Conservation (phyloP, 176 grass and related monocot genomes). For the Pontederia crassipes region DNA sequence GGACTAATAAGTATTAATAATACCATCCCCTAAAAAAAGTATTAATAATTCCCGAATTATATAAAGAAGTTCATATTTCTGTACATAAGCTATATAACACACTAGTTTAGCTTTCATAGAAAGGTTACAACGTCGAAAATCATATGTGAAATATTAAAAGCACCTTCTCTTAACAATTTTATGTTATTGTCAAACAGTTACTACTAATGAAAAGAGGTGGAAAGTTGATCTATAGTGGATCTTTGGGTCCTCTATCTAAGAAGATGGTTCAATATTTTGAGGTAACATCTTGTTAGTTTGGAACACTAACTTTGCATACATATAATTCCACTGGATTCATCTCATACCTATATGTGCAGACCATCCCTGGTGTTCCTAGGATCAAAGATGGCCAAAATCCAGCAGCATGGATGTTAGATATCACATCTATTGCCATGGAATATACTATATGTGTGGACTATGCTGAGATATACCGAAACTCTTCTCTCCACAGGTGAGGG, state of each 20-base stretch:
- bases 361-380: constrained; percentile 71
- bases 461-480: constrained; percentile 54
- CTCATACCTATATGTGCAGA: constrained; percentile 21
- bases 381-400: constrained; percentile 72
- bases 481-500: constrained; percentile 54
- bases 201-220: constrained; percentile 94
- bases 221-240: constrained; percentile 67
- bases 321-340: constrained; percentile 14
- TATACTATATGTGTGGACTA: constrained; percentile 54
- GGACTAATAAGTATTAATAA: too few species aligned
- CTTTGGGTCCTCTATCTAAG: constrained; percentile 54
- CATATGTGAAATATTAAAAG: neutral
- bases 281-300: constrained; percentile 36
- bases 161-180: constrained; percentile 10
- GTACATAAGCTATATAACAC: too few species aligned
- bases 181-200: constrained; percentile 42
- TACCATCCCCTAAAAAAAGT: too few species aligned
- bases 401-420: constrained; percentile 72
- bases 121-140: too few species aligned
- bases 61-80: too few species aligned
- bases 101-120: too few species aligned
- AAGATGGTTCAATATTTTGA: constrained; percentile 90
- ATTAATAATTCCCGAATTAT: too few species aligned
- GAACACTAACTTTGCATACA: neutral
- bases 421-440: constrained; percentile 68